These are phyloP conservation scores for Geotrichum candidum DNA, from an alignment of 1,139 yeast genomes.

Conservation along the genomic window DNA sequence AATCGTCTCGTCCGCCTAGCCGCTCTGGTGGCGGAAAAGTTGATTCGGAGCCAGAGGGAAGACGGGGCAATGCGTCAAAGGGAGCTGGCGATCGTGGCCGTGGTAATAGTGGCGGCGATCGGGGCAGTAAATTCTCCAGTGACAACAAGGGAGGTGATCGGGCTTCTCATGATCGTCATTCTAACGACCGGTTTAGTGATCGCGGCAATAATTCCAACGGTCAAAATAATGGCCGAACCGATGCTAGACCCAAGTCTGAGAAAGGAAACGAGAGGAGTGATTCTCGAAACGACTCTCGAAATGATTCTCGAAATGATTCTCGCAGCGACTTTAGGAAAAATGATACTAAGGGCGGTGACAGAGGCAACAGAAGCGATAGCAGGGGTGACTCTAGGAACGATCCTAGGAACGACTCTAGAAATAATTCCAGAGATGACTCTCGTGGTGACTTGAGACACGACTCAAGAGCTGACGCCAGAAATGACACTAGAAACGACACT, in stretches of 20 bases:
- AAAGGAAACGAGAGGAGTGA: background rate
- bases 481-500: background rate
- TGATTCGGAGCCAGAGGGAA: background rate
- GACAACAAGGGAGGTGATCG: background rate
- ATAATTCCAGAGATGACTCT: background rate
- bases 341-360: background rate
- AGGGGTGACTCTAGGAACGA: background rate
- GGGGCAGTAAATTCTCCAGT: background rate
- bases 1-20: background rate
- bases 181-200: background rate
- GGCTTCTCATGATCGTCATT: background rate
- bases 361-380: background rate
- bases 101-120: background rate
- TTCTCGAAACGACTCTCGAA: background rate
- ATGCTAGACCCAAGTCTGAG: background rate
- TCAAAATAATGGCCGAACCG: background rate
- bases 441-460: background rate
- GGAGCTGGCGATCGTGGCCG: conserved; percentile 4
- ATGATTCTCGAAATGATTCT: background rate
- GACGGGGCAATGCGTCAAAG: background rate
- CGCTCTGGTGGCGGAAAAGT: background rate
- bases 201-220: background rate
- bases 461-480: background rate
- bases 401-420: background rate
- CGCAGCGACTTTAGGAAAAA: background rate